Evolutionary conservation across 352 stramenopile species (phyloP).

Genomic region (Ophiocytium majus): DNA sequence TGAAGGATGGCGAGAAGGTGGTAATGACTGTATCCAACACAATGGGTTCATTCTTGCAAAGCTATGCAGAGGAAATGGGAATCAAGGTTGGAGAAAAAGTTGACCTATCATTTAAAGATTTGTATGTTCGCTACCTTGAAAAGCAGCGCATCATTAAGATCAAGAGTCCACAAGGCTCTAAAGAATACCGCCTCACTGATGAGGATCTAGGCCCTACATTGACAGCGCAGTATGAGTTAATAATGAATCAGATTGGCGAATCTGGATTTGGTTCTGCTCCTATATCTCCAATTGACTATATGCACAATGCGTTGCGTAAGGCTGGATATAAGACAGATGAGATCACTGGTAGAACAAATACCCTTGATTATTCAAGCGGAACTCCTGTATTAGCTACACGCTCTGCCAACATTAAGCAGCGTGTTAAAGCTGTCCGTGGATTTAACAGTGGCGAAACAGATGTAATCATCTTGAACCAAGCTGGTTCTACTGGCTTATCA

Average conservation of each 20-base stretch:
- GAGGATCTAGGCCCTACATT: background rate
- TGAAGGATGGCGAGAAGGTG: background rate
- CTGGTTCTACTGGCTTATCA: too few species aligned
- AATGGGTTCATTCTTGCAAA: background rate
- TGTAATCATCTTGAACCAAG: too few species aligned
- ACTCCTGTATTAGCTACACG: too few species aligned
- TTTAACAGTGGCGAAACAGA: too few species aligned
- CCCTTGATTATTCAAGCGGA: too few species aligned
- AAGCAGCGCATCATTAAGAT: background rate
- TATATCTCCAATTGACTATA: background rate
- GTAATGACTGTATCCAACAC: background rate
- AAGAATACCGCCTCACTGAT: background rate
- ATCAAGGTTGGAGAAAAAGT: constrained; percentile 14
- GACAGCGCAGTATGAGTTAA: background rate
- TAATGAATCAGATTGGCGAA: background rate
- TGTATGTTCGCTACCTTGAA: background rate
- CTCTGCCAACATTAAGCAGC: too few species aligned
- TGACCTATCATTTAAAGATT: background rate
- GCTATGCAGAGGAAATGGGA: background rate
- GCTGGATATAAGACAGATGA: background rate
- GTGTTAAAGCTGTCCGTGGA: too few species aligned
- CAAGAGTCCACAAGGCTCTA: background rate
- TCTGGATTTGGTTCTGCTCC: background rate
- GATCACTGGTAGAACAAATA: background rate
- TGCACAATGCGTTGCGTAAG: background rate